Base-by-base conservation (phyloP, 441 rosid genomes). In the Populus hybrid region DNA sequence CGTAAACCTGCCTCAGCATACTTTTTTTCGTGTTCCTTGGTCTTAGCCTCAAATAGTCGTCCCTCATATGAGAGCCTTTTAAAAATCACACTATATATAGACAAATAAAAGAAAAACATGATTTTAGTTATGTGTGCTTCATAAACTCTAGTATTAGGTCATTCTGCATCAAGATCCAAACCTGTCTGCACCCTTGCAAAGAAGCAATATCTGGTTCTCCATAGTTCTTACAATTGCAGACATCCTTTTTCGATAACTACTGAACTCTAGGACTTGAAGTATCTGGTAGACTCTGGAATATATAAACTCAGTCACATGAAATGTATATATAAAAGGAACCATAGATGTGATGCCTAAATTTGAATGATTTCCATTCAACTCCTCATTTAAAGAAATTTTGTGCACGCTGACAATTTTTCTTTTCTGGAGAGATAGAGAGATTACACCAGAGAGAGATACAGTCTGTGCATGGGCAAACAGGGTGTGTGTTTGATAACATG, bases 181-280 rank as follows among this genome's bases (percentile, higher is more conserved):
- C 98, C 94, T 92, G 90, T 93, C 99, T 53, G 99, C 98, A 1
- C 98, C 99, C 87, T 95, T 95, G 9, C 88, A 83, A 74, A 95
- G 91, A 20, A 95, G 93, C 73, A 95, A 68, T 33, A 95, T 73
- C 82, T 79, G 83, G 56, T 86, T 84, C 75, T 93, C 94, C 2
- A 80, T 85, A 73, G 79, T 84, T 79, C 93, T 85, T 18, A 92
- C 92, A 45, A 95, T 87, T 4, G 93, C 98, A 9, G 99, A 93
- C 99, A 95, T 95, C 81, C 97, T 88, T 88, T 87, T 95, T 50
- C 99, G 91, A 53, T 92, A 80, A 82, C 97, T 91, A 77, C 90
- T 95, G 89, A 95, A 95, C 84, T 93, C 99, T 76, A 95, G 82
- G 65, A 95, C 89, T 73, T 90, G 88, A 78, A 92, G 93, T 26